These are phyloP conservation scores for Cardamine chenopodiifolia DNA, from an alignment of 345 rosid species.

Conservation along the genomic window DNA sequence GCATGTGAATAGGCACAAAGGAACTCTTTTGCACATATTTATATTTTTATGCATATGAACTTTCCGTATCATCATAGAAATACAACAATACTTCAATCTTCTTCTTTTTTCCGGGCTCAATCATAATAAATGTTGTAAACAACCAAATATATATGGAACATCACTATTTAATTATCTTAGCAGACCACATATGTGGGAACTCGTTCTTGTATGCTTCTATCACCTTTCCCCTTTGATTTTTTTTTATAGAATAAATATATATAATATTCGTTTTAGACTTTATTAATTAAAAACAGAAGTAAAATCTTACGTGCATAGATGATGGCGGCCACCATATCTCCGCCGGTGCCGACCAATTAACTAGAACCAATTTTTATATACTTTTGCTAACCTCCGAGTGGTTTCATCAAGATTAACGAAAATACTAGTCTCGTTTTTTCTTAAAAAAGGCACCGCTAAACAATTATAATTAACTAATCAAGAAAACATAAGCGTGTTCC, in stretches of 20 bases:
- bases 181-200: neutral
- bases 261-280: neutral
- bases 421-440: neutral
- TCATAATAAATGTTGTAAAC: neutral
- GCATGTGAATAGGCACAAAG: slow-evolving; percentile 32
- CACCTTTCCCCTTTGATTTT: neutral
- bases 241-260: too few relatives aligned
- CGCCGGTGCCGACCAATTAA: slow-evolving; percentile 35
- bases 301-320: slow-evolving; percentile 6
- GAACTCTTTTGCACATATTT: neutral
- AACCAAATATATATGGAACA: neutral
- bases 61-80: neutral
- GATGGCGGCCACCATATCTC: slow-evolving; percentile 20
- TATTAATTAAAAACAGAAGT: neutral
- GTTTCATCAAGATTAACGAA: neutral
- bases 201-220: neutral
- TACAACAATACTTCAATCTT: neutral
- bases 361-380: slow-evolving; percentile 4
- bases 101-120: neutral
- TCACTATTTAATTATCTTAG: slow-evolving; percentile 19
- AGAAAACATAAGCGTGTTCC: neutral
- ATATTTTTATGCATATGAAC: neutral
- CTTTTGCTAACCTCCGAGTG: slow-evolving; percentile 11
- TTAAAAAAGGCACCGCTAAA: neutral
- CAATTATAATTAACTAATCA: neutral